Conservation (phyloP, 345 rosid species). For the Crucihimalaya himalaica region DNA sequence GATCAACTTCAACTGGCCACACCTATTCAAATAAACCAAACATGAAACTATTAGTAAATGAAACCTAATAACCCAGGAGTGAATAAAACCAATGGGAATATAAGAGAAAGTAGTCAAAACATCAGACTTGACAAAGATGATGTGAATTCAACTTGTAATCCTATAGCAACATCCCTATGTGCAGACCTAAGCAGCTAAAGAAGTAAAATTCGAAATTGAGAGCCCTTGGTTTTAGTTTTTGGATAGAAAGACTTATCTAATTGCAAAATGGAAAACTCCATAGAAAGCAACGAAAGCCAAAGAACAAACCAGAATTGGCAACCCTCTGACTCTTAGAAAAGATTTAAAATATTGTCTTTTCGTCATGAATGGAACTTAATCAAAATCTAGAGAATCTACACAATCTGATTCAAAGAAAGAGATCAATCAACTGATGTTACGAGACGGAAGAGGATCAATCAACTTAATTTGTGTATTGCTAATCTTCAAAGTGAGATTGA, state of each 20-base stretch:
- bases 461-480: not conserved
- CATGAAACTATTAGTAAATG: not conserved
- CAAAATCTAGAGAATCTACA: not conserved
- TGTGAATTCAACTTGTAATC: not conserved
- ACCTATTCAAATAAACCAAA: conserved; percentile 50
- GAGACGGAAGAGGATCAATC: not conserved
- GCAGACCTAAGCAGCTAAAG: not conserved
- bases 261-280: conserved; percentile 18
- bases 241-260: conserved; percentile 35
- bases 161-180: not conserved
- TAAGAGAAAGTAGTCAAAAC: not conserved
- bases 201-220: not conserved
- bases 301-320: too few relatives aligned
- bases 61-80: not conserved
- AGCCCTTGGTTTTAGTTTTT: not conserved
- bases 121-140: not conserved
- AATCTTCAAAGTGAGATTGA: not conserved
- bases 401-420: not conserved
- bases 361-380: not conserved
- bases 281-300: too few relatives aligned
- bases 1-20: conserved; percentile 84
- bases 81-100: not conserved
- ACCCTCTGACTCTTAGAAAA: too few relatives aligned
- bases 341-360: too few relatives aligned
- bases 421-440: not conserved